Base-by-base conservation (phyloP, 768 basidiomycete genomes). In the Mrakia frigida region DNA sequence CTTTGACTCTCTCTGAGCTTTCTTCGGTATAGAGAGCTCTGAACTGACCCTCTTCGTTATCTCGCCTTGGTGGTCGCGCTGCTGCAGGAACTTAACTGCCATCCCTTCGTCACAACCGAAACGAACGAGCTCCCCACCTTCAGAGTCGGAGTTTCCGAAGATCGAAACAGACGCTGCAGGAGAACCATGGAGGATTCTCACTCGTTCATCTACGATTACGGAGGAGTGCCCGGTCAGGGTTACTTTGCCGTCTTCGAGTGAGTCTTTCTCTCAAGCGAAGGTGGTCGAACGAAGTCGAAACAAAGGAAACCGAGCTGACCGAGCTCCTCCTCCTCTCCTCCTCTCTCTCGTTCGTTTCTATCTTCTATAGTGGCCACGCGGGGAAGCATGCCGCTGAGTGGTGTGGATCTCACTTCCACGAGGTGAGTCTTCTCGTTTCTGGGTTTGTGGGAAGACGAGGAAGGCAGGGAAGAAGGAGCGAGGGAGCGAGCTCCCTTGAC, bases 371-470 rank as follows among this genome's bases (percentile, higher is more conserved):
- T 80, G 97, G 97, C 3, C 97, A 99, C 82, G 97, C 97, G 0
- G 97, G 97, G 25, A 98, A 96, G 83, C 93, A 98, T 81, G 95
- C 96, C 46, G 97, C 97, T 37, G 97, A 99, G 83, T 98, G 96
- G 95, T 98, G 97, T 84, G 97, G 97, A 60, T 86, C 88, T 80
- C 90, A 98, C 83, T 99, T 99, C 84, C 94, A 98, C 82, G 90
- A 94, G 86, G 94, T 85, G 56, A 74, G 83, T 74, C 74, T 23
- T 33, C 14, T 68, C n/a, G 46, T 16, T 23, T 11, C 14, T 41
- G n/a, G 18, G 16, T 39, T 33, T n/a, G 35, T 41, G 9, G n/a
- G 23, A 53, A 23, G 43, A 14, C 2, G 46, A 50, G 18, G 46
- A 6, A 21, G 46, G 46, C 2, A 50, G 46, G 46, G 46, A 50